These are phyloP conservation scores for Cyberlindnera euphorbiae DNA, from an alignment of 805 yeast genomes.

Conservation along the genomic window DNA sequence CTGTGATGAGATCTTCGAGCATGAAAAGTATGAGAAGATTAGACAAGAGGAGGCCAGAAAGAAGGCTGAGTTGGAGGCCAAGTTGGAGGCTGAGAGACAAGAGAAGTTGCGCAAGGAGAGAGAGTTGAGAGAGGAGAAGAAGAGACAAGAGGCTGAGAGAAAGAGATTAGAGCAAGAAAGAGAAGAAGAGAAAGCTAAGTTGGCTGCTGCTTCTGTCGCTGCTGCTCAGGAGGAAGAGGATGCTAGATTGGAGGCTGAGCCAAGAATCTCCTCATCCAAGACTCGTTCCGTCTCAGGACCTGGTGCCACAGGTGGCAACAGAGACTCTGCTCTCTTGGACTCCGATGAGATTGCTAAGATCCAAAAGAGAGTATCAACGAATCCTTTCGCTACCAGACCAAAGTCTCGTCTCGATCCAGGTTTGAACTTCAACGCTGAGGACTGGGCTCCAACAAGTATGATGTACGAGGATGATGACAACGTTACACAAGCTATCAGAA, in stretches of 20 bases:
- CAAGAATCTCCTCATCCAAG: constrained; percentile 18
- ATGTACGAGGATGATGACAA: constrained; percentile 23
- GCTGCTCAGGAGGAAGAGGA: constrained; percentile 20
- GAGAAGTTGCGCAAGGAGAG: constrained; percentile 23
- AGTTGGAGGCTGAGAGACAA: constrained; percentile 21
- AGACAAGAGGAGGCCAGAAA: constrained; percentile 35
- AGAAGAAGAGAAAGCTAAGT: constrained; percentile 18
- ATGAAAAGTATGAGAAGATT: constrained; percentile 58
- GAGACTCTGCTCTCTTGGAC: constrained; percentile 20
- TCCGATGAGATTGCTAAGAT: constrained; percentile 26
- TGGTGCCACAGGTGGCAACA: constrained; percentile 5
- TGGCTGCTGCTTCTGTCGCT: constrained; percentile 3
- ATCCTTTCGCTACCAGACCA: constrained; percentile 37
- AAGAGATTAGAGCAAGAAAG: constrained; percentile 20
- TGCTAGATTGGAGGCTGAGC: constrained; percentile 10
- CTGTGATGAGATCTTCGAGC: constrained; percentile 72
- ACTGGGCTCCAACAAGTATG: constrained; percentile 17
- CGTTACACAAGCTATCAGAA: constrained; percentile 38
- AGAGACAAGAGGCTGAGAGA: constrained; percentile 11
- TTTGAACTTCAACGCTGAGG: constrained; percentile 25
- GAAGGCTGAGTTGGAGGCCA: constrained; percentile 43
- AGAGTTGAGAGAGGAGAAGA: constrained; percentile 5
- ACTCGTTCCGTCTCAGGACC: constrained; percentile 38
- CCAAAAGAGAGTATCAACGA: constrained; percentile 33
- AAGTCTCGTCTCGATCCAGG: constrained; percentile 41